phyloP scores from a whole-genome alignment of 2,329 filamentous ascomycete species.

The Diplodia sapinea region DNA sequence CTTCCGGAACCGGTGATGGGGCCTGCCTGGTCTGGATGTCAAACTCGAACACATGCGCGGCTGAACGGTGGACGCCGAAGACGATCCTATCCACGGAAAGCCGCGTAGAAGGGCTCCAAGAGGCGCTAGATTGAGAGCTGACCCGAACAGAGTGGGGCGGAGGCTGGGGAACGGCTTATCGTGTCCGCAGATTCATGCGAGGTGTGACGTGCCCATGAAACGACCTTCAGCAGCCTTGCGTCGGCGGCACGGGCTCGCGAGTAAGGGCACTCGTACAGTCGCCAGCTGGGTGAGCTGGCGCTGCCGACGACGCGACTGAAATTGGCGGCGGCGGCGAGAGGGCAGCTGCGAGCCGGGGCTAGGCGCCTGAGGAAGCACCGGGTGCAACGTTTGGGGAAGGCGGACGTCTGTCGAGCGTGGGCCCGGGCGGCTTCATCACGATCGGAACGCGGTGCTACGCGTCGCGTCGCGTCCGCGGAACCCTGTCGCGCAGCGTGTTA shows the following conservation, averaged over 20 bases:
- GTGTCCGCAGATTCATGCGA: not conserved
- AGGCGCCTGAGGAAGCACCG: slow-evolving; percentile 10
- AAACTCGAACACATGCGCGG: slow-evolving; percentile 15
- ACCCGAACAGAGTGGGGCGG: slow-evolving; percentile 17
- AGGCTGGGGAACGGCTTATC: slow-evolving; percentile 18
- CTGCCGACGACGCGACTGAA: not conserved
- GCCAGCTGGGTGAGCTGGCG: slow-evolving; percentile 2
- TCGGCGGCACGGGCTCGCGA: slow-evolving; percentile 20
- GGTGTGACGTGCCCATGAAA: slow-evolving; percentile 18
- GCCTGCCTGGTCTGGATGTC: slow-evolving; percentile 1
- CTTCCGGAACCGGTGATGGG: slow-evolving; percentile 3
- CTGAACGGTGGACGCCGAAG: not conserved
- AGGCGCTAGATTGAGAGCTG: slow-evolving; percentile 10
- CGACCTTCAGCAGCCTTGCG: slow-evolving; percentile 12
- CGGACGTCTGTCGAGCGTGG: not conserved
- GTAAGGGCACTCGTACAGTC: not conserved
- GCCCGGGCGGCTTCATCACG: slow-evolving; percentile 1
- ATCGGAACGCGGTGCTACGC: slow-evolving; percentile 21
- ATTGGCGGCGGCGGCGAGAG: slow-evolving; percentile 8
- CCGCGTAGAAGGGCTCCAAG: not conserved
- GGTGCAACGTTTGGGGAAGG: not conserved
- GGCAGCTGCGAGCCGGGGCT: not conserved
- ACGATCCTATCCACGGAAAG: not conserved
- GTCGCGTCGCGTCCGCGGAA: slow-evolving; percentile 22
- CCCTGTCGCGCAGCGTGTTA: slow-evolving; percentile 6